Evolutionary conservation across 2,329 filamentous ascomycete genomes (phyloP).

Genomic region (Pseudogymnoascus sp.): DNA sequence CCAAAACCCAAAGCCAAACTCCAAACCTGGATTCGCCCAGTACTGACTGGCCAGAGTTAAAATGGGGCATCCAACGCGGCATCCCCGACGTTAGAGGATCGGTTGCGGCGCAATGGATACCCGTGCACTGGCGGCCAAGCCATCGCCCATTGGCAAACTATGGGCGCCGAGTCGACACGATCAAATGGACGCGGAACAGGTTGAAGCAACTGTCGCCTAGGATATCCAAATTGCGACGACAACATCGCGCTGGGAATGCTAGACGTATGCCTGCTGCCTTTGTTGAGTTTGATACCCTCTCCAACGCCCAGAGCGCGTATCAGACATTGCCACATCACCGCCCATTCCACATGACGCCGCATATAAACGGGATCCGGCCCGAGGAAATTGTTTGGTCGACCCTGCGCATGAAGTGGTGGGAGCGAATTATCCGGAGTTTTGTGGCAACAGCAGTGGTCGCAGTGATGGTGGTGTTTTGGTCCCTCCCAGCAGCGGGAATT

Average conservation of each 20-base stretch:
- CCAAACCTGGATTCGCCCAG: not conserved
- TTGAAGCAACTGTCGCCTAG: conserved; percentile 26
- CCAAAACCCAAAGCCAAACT: not conserved
- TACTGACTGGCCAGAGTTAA: not conserved
- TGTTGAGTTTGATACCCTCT: conserved; percentile 55
- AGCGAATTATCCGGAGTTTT: conserved; percentile 48
- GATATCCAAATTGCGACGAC: conserved; percentile 27
- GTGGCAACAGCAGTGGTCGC: conserved; percentile 45
- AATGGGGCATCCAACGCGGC: not conserved
- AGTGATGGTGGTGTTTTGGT: conserved; percentile 59
- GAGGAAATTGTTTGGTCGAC: conserved; percentile 61
- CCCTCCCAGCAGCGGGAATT: conserved; percentile 58
- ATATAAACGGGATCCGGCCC: conserved; percentile 53
- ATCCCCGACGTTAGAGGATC: conserved; percentile 29
- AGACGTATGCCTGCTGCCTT: conserved; percentile 54
- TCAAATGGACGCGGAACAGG: conserved; percentile 30
- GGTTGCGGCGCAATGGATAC: conserved; percentile 31
- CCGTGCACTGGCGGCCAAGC: conserved; percentile 24
- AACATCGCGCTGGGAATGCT: conserved; percentile 39
- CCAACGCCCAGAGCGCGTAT: conserved; percentile 56
- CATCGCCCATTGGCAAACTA: conserved; percentile 32
- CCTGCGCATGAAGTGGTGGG: conserved; percentile 55
- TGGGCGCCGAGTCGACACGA: conserved; percentile 31
- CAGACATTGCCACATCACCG: conserved; percentile 59
- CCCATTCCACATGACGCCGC: conserved; percentile 53